Base-by-base conservation (phyloP, 192 early-diverging fungal genomes). In the Podila verticillata region DNA sequence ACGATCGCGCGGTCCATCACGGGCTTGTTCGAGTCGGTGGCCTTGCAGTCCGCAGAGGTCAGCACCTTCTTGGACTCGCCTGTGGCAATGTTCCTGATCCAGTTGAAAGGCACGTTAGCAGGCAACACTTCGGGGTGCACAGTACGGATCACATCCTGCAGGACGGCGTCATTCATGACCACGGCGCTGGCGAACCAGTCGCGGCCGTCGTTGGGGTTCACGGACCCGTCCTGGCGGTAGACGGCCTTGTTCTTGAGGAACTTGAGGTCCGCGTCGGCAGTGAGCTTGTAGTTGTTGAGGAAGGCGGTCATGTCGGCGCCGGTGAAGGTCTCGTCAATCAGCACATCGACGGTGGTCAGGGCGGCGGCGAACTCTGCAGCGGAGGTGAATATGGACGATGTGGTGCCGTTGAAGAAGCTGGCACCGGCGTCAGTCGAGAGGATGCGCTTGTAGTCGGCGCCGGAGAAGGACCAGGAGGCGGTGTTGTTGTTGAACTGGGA, bases 101-200 rank as follows among this genome's bases (percentile, higher is more conserved):
- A 94, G 65, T 82, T 84, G 61, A 88, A 88, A 34, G 65, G 39
- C 65, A 87, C 89, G 19, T 77, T 68, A 54, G 61, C 44, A 61
- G 84, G 85, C 35, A 87, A 82, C 26, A 85, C 88, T 15, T 75
- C 73, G 22, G 91, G 89, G 64, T 92, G 89, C 15, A 87, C 78
- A 3, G 88, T 90, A 59, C 89, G 87, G 61, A 93, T 84, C 7
- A 94, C 63, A 71, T 94, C 93, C 70, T 92, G 88, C 47, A 94
- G 84, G 29, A 91, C 78, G 17, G 90, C 89, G 74, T 94, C 91
- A 15, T 86, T 85, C 86, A 91, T 91, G 20, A 68, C 87, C 44
- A 92, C 77, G 9, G 91, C 91, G 10, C 85, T 68, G 59, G 91
- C 89, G 71, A 92, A 93, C 92, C 92, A 94, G 63, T 90, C 92